A percentile compares a stretch with the other conserved stretches of the same genome.
Conservation (phyloP, 495 filamentous ascomycete species). For the Aspergillus diversus region DNA sequence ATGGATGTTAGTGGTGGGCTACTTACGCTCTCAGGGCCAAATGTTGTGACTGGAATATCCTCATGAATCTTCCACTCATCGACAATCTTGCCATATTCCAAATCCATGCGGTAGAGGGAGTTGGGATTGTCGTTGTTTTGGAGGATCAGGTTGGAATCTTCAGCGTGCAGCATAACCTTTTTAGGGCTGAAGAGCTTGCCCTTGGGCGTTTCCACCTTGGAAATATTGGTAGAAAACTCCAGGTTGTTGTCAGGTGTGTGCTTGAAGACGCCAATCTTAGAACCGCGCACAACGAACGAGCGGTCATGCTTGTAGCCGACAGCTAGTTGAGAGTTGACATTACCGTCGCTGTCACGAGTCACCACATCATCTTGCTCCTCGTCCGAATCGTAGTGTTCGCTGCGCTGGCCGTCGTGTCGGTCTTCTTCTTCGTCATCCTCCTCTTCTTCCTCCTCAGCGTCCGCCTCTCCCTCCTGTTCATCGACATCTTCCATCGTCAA, state of each 20-base stretch:
- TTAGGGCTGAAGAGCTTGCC: constrained; percentile 90
- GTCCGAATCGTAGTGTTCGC: constrained; percentile 87
- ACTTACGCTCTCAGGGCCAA: constrained; percentile 81
- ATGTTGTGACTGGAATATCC: constrained; percentile 87
- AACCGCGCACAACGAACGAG: constrained; percentile 94
- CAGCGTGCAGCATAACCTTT: constrained; percentile 97
- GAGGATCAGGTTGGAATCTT: constrained; percentile 90
- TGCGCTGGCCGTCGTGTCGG: constrained; percentile 64
- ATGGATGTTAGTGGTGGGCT: neutral
- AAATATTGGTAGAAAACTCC: constrained; percentile 97
- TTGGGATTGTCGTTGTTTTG: constrained; percentile 86
- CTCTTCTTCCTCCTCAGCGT: constrained; percentile 69
- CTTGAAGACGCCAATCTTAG: constrained; percentile 98
- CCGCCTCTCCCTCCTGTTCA: constrained; percentile 56
- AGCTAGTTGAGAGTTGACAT: constrained; percentile 93
- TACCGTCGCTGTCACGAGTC: constrained; percentile 71
- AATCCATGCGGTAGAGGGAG: constrained; percentile 94
- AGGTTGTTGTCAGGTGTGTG: constrained; percentile 91
- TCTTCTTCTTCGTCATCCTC: constrained; percentile 66
- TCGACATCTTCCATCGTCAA: constrained; percentile 84
- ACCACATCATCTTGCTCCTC: constrained; percentile 88
- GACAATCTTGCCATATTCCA: constrained; percentile 98
- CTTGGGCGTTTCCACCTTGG: constrained; percentile 86
- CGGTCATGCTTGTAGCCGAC: constrained; percentile 98
- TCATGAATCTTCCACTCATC: constrained; percentile 99